phyloP scores from a whole-genome alignment of 164 flowering plant species.

The Houttuynia cordata region DNA sequence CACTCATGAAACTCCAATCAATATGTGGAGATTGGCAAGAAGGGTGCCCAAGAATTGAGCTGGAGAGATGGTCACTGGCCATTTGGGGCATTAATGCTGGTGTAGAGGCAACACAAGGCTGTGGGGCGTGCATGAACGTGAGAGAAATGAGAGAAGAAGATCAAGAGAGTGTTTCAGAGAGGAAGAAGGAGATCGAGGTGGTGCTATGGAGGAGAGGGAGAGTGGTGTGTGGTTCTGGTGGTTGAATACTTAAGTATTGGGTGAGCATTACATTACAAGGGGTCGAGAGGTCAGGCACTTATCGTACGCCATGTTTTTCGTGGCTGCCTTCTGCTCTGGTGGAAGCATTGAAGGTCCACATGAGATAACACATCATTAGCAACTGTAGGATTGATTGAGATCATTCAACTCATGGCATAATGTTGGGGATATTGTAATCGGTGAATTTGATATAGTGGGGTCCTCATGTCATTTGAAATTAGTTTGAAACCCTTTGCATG shows the following conservation, averaged over 20 bases:
- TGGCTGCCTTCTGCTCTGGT: constrained; percentile 5
- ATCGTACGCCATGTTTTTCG: constrained; percentile 11
- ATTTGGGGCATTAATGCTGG: no score
- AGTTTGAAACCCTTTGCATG: background rate
- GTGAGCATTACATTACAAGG: background rate
- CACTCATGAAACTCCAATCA: background rate
- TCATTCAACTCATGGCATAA: background rate
- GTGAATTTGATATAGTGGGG: background rate
- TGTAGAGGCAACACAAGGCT: no score
- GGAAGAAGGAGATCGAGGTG: background rate
- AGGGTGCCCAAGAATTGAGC: no score
- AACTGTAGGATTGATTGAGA: background rate
- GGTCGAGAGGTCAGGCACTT: constrained; percentile 1
- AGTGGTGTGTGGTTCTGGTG: constrained; percentile 1
- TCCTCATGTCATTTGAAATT: background rate
- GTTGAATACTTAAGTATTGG: background rate
- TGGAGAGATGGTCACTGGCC: no score
- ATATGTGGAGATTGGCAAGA: background rate
- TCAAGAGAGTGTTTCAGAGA: background rate
- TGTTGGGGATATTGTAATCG: background rate
- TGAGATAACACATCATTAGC: background rate
- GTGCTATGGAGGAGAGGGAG: background rate
- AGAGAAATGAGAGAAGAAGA: no score
- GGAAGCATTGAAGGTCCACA: constrained; percentile 2
- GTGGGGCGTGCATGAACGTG: no score